These are phyloP conservation scores for Candida frijolesensis DNA, from an alignment of 1,139 yeast genomes.

Conservation along the genomic window DNA sequence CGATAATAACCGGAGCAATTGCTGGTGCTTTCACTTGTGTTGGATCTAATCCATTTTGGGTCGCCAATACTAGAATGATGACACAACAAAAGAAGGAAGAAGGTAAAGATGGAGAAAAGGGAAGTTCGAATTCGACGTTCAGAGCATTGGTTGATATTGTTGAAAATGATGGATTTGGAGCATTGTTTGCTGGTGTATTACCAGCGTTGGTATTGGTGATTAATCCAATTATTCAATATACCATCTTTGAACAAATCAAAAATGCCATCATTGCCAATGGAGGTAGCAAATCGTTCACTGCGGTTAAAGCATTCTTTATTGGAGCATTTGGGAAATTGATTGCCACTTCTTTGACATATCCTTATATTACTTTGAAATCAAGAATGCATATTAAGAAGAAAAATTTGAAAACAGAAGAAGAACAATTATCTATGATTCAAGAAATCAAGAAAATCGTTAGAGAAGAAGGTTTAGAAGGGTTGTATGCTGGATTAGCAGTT, in stretches of 20 bases:
- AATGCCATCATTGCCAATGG: constrained; percentile 60
- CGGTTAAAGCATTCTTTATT: constrained; percentile 76
- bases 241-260: constrained; percentile 85
- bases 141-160: constrained; percentile 62
- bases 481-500: constrained; percentile 79
- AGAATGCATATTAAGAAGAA: constrained; percentile 75
- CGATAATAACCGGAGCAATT: constrained; percentile 77
- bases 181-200: constrained; percentile 80
- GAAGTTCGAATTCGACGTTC: constrained; percentile 41
- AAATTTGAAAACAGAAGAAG: constrained; percentile 29
- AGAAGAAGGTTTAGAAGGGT: constrained; percentile 73
- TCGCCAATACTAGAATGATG: constrained; percentile 82
- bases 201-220: constrained; percentile 86
- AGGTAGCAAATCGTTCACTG: constrained; percentile 48
- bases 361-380: constrained; percentile 85
- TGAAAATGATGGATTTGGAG: constrained; percentile 67
- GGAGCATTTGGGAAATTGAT: constrained; percentile 90
- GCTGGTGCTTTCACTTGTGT: constrained; percentile 88
- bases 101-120: constrained; percentile 1
- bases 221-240: constrained; percentile 91
- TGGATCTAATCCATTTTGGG: constrained; percentile 95
- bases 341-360: constrained; percentile 87
- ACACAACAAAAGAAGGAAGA: constrained; percentile 50
- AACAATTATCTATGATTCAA: constrained; percentile 42
- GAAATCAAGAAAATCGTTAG: constrained; percentile 54